A percentile compares a stretch with the other conserved stretches of the same genome.
Evolutionary conservation across 352 stramenopile species (phyloP).

Genomic region (Saprolegnia diclina): DNA sequence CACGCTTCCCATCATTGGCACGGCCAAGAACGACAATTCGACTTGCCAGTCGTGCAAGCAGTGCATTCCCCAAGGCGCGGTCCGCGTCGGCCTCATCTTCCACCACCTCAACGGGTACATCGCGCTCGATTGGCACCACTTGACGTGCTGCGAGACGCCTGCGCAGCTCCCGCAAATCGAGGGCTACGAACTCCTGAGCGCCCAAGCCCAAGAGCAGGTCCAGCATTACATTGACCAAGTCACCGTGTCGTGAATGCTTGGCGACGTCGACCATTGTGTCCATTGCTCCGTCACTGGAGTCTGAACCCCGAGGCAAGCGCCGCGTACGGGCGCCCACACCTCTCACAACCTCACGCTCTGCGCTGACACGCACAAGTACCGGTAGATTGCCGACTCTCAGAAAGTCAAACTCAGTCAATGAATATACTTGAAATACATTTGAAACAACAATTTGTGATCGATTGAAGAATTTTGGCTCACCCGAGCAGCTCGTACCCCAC

Average conservation of each 20-base stretch:
- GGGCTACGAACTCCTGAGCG: conserved; percentile 15
- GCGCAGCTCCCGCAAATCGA: conserved; percentile 7
- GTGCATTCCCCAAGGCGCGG: neutral
- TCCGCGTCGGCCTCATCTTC: conserved; percentile 25
- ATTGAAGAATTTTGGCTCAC: too few relatives aligned
- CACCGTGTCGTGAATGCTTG: neutral
- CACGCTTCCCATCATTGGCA: conserved; percentile 15
- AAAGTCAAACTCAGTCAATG: too few relatives aligned
- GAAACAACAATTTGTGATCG: too few relatives aligned
- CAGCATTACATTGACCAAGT: conserved; percentile 7
- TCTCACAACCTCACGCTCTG: too few relatives aligned
- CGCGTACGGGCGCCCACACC: too few relatives aligned
- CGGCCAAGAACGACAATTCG: conserved; percentile 14
- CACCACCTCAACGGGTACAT: conserved; percentile 22
- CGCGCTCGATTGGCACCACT: conserved; percentile 19
- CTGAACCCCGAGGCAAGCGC: too few relatives aligned
- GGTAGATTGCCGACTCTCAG: too few relatives aligned
- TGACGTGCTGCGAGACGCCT: conserved; percentile 24
- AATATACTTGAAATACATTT: too few relatives aligned
- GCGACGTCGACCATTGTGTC: too few relatives aligned
- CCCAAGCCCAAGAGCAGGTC: neutral
- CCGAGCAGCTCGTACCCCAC: too few relatives aligned
- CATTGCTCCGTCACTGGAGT: too few relatives aligned
- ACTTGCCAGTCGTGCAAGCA: conserved; percentile 11
- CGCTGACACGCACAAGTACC: too few relatives aligned